phyloP scores from a whole-genome alignment of 23 red algal genomes.

The Rhodosorus marinus region DNA sequence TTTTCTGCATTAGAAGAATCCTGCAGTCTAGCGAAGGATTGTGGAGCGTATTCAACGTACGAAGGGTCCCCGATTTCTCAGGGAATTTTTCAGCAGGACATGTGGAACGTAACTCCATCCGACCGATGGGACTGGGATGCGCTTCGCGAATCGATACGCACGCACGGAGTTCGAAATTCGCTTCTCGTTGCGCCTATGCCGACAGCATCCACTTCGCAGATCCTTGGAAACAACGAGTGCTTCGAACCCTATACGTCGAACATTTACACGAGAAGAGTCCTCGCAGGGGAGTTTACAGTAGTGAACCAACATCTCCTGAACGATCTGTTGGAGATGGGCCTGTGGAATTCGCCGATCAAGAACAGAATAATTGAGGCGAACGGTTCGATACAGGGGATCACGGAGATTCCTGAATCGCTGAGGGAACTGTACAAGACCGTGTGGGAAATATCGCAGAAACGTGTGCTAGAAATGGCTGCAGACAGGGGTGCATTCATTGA shows the following conservation, averaged over 20 bases:
- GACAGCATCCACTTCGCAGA: slow-evolving; percentile 95
- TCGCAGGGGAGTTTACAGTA: slow-evolving; percentile 88
- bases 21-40: slow-evolving; percentile 35
- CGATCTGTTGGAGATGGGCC: slow-evolving; percentile 75
- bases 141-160: slow-evolving; percentile 31
- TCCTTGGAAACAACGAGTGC: slow-evolving; percentile 98
- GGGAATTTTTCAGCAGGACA: slow-evolving; percentile 79
- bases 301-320: slow-evolving; percentile 93
- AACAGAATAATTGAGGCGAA: slow-evolving; percentile 77
- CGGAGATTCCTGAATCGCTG: slow-evolving; percentile 55
- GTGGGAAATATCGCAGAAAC: slow-evolving; percentile 91
- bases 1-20: slow-evolving; percentile 59
- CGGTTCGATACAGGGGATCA: slow-evolving; percentile 63
- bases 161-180: slow-evolving; percentile 78
- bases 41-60: slow-evolving; percentile 69
- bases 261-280: slow-evolving; percentile 75
- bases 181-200: slow-evolving; percentile 95
- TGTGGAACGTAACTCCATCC: slow-evolving; percentile 79
- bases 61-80: slow-evolving; percentile 69
- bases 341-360: slow-evolving; percentile 80
- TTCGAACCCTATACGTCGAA: slow-evolving; percentile 96
- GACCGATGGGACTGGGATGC: slow-evolving; percentile 77
- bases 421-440: slow-evolving; percentile 87
- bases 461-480: slow-evolving; percentile 80
- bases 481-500: slow-evolving; percentile 95